Base-by-base conservation (phyloP, 345 rosid species). In the Eucalyptus sideroxylon region DNA sequence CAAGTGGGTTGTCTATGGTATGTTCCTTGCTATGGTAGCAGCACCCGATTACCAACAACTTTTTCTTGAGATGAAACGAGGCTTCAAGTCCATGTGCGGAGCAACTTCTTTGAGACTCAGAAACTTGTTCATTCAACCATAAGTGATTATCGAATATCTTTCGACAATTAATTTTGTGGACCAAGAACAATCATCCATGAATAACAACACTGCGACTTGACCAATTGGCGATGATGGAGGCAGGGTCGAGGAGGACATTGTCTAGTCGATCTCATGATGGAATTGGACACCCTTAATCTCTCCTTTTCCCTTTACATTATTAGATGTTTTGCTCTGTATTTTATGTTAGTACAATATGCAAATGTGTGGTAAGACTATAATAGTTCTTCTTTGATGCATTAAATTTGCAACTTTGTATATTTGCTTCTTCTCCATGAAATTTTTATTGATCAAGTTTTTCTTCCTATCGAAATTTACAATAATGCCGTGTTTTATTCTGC, bases 171-270 rank as follows among this genome's bases (percentile, higher is more conserved):
- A 27, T 60, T 26, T 60, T 60, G 31, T 2, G 16, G 67, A 60
- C 67, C 0, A 0, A 26, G 16, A 60, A 26, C 15, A 60, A 26
- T 60, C 16, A 60, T 60, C 31, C 7, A 26, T 60, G 16, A 60
- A 60, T 26, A 60, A 60, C n/a, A 60, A 60, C n/a, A n/a, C 1
- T 11, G 2, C 4, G 7, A 26, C 67, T 60, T 0, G 1, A 60
- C 31, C 0, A 0, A 0, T 60, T 60, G 67, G 67, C 7, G 1
- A 11, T 26, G 67, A 60, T 60, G 3, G 67, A 11, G n/a, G 67
- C 0, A 4, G n/a, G 1, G 31, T 60, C 4, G 31, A 55, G 37
- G 77, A 67, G 5, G 0, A 30, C 72, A 15, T 65, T 7, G 19
- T 65, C 72, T 65, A 4, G 37, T 30, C n/a, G 72, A 65, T n/a